Base-by-base conservation (phyloP, 768 basidiomycete species). In the Xerocomus brunneocitrinus region DNA sequence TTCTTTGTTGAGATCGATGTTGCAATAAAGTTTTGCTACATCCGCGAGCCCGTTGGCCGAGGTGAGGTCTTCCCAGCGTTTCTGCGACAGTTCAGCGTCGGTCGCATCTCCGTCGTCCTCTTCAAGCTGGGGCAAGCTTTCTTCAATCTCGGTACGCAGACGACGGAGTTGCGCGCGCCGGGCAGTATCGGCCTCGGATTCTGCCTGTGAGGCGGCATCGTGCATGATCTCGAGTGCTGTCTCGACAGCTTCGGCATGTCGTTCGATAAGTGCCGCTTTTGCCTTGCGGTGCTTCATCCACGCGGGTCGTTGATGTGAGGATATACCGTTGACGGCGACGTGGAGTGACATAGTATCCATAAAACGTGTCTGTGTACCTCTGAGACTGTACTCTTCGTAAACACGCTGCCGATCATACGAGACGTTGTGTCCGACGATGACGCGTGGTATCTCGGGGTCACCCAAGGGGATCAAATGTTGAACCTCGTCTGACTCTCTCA, bases 341-440 rank as follows among this genome's bases (percentile, higher is more conserved):
- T 99, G 95, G 6, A 99, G 76, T 1, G 93, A 83, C 83, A 99
- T 91, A 0, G 95, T 99, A 67, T 98, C 95, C 46, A 98, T 69
- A 66, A 89, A 99, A 6, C 95, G 83, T 32, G 80, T 93, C 47
- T 78, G 71, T 0, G 87, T 88, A 1, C 79, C 77, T 2, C 72
- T 61, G 6, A 95, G 65, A 57, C 72, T 73, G 66, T 98, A 98
- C 68, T 99, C 97, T 57, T 95, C 89, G 30, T 69, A 66, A 32
- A 95, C 74, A 10, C 95, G 80, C 14, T 82, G 85, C 16, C 95
- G 82, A 68, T 99, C 97, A 68, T 93, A 98, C 1, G 93, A 89
- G 40, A 98, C 86, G 63, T 97, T 97, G 70, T 99, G 97, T 3
- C 97, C 95, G 30, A 98, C 84, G 25, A 98, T 74, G 30, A 98